These are phyloP conservation scores for Haberlea rhodopensis DNA, from an alignment of 257 asterid species.

Conservation along the genomic window DNA sequence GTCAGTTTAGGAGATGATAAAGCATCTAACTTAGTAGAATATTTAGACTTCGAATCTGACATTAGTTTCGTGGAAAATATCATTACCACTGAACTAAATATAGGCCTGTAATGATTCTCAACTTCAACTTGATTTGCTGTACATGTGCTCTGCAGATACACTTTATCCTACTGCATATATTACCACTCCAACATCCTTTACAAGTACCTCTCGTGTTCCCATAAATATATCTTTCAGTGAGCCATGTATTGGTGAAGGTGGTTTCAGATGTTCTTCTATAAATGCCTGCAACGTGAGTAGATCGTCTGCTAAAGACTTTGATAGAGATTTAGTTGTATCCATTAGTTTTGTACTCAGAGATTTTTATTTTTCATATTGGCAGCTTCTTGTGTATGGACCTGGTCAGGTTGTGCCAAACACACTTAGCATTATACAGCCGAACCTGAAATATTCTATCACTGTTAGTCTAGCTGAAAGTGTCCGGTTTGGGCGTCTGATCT, in stretches of 20 bases:
- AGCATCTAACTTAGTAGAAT: too few species aligned
- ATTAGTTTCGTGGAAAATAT: background rate
- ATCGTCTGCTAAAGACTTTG: constrained; percentile 33
- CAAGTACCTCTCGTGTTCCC: constrained; percentile 62
- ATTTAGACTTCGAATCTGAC: background rate
- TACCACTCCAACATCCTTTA: constrained; percentile 49
- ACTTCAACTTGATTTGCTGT: constrained; percentile 2
- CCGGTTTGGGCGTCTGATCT: constrained; percentile 60
- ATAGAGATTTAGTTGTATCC: background rate
- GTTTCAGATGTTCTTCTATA: constrained; percentile 66
- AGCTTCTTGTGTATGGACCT: constrained; percentile 89
- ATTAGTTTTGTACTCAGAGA: too few species aligned
- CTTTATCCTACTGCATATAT: constrained; percentile 70
- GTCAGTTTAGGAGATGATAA: too few species aligned
- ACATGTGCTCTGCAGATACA: constrained; percentile 57
- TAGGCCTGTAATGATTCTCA: constrained; percentile 1
- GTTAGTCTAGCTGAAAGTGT: constrained; percentile 55
- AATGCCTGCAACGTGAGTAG: constrained; percentile 88
- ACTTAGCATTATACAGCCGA: constrained; percentile 48
- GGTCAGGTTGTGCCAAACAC: constrained; percentile 71
- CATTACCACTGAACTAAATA: background rate
- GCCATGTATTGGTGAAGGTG: constrained; percentile 62
- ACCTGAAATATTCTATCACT: constrained; percentile 54
- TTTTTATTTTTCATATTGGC: constrained; percentile 27
- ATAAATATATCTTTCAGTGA: constrained; percentile 75